Conservation (phyloP, 2,329 filamentous ascomycete genomes). For the Microcera coccophila region DNA sequence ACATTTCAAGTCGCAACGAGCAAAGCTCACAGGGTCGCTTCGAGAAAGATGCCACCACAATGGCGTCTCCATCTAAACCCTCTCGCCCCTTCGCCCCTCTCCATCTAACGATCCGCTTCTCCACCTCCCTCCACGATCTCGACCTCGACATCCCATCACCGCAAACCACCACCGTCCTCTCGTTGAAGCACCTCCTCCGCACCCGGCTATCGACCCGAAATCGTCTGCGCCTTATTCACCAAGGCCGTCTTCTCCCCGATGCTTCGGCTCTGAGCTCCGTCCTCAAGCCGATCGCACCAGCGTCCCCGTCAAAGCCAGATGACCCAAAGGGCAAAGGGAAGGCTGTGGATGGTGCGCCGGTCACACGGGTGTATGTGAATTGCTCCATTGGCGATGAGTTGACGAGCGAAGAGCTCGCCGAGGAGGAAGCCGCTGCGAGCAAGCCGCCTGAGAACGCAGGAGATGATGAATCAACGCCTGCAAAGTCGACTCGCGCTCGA, state of each 20-base stretch:
- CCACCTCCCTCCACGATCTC: slow-evolving; percentile 77
- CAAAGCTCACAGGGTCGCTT: background rate
- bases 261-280: slow-evolving; percentile 62
- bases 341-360: slow-evolving; percentile 47
- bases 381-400: slow-evolving; percentile 83
- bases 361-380: slow-evolving; percentile 77
- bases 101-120: slow-evolving; percentile 86
- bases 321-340: slow-evolving; percentile 54
- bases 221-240: slow-evolving; percentile 83
- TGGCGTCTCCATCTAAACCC: slow-evolving; percentile 17
- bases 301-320: slow-evolving; percentile 44
- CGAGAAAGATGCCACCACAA: slow-evolving; percentile 24
- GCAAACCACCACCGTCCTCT: slow-evolving; percentile 65
- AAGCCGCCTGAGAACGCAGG: slow-evolving; percentile 39
- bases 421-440: slow-evolving; percentile 54
- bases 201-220: slow-evolving; percentile 62
- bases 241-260: slow-evolving; percentile 81
- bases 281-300: slow-evolving; percentile 60
- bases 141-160: slow-evolving; percentile 70
- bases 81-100: slow-evolving; percentile 40
- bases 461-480: slow-evolving; percentile 42
- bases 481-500: slow-evolving; percentile 30
- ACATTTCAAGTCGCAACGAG: background rate
- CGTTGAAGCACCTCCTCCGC: slow-evolving; percentile 80
- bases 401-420: slow-evolving; percentile 62